These are phyloP conservation scores for Hymenoscyphus occultus DNA, from an alignment of 2,329 filamentous ascomycete species.

Conservation along the genomic window DNA sequence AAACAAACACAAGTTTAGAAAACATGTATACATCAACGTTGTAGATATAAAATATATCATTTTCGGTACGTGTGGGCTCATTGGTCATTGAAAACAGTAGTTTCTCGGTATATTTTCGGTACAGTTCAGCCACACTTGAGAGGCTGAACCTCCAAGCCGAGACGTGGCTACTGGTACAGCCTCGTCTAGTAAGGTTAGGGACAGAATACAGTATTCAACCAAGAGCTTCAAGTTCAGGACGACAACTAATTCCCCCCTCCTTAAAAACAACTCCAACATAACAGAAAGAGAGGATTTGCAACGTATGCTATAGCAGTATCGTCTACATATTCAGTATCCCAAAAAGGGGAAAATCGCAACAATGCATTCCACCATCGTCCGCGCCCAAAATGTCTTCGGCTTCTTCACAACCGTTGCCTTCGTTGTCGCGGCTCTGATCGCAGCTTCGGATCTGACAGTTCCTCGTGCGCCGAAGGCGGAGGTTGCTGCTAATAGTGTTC, in stretches of 20 bases:
- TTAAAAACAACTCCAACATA: not conserved
- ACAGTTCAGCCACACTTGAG: not conserved
- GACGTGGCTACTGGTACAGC: slow-evolving; percentile 12
- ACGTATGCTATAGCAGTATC: slow-evolving; percentile 10
- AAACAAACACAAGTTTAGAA: no score
- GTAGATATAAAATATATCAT: not conserved
- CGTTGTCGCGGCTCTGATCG: slow-evolving; percentile 73
- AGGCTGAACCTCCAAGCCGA: slow-evolving; percentile 12
- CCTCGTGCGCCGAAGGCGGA: slow-evolving; percentile 65
- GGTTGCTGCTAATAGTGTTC: slow-evolving; percentile 70
- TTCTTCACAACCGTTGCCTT: slow-evolving; percentile 97
- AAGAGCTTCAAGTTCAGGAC: not conserved
- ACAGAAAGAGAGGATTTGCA: not conserved
- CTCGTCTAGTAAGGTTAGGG: not conserved
- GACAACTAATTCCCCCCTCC: not conserved
- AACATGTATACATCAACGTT: not conserved
- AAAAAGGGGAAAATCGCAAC: not conserved
- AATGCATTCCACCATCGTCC: slow-evolving; percentile 87
- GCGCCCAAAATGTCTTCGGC: slow-evolving; percentile 89
- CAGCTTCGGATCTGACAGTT: slow-evolving; percentile 70
- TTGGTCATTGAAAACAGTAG: not conserved
- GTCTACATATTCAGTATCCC: not conserved
- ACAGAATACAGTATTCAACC: not conserved
- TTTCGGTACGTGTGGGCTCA: no score
- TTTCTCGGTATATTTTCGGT: not conserved